Base-by-base conservation (phyloP, 768 basidiomycete species). In the Pisolithus albus region DNA sequence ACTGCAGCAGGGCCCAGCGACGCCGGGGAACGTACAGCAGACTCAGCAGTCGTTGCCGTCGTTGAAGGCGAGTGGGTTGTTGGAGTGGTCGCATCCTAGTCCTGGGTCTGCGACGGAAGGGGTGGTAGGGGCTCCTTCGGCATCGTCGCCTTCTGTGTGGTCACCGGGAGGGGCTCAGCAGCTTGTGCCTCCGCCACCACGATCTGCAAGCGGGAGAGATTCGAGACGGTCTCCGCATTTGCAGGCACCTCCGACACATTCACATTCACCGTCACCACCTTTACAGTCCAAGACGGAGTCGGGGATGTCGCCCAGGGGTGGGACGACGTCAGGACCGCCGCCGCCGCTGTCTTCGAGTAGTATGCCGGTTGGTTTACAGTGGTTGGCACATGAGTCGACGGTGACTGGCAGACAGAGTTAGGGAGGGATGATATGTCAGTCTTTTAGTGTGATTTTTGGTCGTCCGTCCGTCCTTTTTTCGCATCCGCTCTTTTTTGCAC, bases 11-110 rank as follows among this genome's bases (percentile, higher is more conserved):
- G 19, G 32, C 40, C 40, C 40, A 23, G 16, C 32, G 39, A 51
- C 51, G 54, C 28, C 60, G 62, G 32, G 57, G 63, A 56, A 62
- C 47, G 40, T 15, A 47, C 54, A 38, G 63, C 62, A 30, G 15
- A 45, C 59, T 15, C 52, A 55, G n/a, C 76, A 70, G 56, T 80
- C 82, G 18, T 67, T 88, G 52, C 86, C 86, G 30, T 88, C 86
- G 36, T 70, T 88, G 49, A 88, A 87, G 66, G 79, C 82, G 30
- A 86, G 83, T 56, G 86, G 86, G 19, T 72, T 88, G 42, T 70
- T 88, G 38, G 84, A 86, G 57, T 67, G 68, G 68, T 62, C 62
- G n/a, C 64, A 45, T 71, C 75, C 52, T 76, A 79, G 80, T 72
- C 75, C 52, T 76, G 80, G 80, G 52, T 67, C 73, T 46, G 34